Evolutionary conservation across 2,329 filamentous ascomycete genomes (phyloP).

Genomic region (Rhinocladiella mackenziei): DNA sequence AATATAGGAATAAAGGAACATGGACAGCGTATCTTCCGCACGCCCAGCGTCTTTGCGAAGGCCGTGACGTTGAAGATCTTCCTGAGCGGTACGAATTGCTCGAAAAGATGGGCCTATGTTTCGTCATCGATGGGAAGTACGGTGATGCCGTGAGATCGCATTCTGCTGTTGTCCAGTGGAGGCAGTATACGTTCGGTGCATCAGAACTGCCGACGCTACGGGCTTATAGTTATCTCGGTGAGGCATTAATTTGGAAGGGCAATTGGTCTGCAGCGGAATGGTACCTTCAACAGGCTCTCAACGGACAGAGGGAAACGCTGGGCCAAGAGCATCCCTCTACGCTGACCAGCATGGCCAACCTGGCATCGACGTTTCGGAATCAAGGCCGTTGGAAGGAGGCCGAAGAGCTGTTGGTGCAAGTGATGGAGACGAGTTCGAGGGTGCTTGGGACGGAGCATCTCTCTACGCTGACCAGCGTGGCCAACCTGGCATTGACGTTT

Average conservation of each 20-base stretch:
- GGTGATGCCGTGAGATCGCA: conserved; percentile 74
- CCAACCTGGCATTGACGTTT: conserved; percentile 24
- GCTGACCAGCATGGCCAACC: conserved; percentile 23
- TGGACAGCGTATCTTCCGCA: conserved; percentile 35
- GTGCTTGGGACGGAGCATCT: conserved; percentile 26
- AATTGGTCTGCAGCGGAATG: conserved; percentile 6
- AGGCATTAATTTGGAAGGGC: conserved; percentile 13
- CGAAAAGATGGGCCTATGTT: conserved; percentile 24
- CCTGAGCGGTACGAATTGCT: conserved; percentile 10
- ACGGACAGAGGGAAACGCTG: background rate
- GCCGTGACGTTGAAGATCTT: conserved; percentile 1
- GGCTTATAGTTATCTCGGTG: conserved; percentile 8
- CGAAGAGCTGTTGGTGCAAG: conserved; percentile 18
- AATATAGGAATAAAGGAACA: conserved; percentile 22
- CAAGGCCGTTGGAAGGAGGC: conserved; percentile 21
- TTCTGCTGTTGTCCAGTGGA: conserved; percentile 4
- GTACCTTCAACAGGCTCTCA: background rate
- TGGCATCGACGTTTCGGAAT: conserved; percentile 24
- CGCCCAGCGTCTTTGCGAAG: conserved; percentile 15
- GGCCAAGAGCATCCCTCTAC: conserved; percentile 24
- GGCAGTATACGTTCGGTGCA: conserved; percentile 1
- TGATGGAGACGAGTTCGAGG: conserved; percentile 22
- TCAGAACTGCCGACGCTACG: background rate
- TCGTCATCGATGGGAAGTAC: conserved; percentile 71
- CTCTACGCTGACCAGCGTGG: conserved; percentile 22